A percentile compares a stretch with the other conserved stretches of the same genome.
Conservation (phyloP, 805 yeast genomes). For the Zygosaccharomyces kombuchaensis region DNA sequence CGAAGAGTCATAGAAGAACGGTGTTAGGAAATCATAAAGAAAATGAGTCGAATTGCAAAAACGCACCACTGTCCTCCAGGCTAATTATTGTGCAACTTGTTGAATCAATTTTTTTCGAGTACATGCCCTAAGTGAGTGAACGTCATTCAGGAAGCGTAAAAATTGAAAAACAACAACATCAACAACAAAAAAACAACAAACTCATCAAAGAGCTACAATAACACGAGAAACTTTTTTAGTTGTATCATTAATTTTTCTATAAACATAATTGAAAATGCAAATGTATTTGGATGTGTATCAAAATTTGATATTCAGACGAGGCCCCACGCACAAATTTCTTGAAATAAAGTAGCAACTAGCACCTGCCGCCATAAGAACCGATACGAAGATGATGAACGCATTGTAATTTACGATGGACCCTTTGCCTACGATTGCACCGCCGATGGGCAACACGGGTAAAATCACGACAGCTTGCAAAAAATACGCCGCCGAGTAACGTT, state of each 20-base stretch:
- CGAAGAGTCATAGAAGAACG: no score
- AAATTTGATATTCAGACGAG: slow-evolving; percentile 15
- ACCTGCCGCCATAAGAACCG: slow-evolving; percentile 39
- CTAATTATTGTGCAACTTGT: no score
- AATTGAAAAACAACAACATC: no score
- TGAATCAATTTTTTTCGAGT: no score
- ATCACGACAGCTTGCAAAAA: slow-evolving; percentile 51
- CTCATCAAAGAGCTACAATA: no score
- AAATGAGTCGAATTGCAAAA: no score
- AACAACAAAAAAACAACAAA: background rate
- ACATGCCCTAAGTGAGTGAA: no score
- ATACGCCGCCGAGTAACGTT: slow-evolving; percentile 54
- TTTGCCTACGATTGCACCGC: slow-evolving; percentile 44
- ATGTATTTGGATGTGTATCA: background rate
- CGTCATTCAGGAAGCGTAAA: no score
- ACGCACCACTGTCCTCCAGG: no score
- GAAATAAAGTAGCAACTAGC: slow-evolving; percentile 38
- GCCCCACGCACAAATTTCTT: slow-evolving; percentile 44
- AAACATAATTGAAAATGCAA: background rate
- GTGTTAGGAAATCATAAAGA: no score
- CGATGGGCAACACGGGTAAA: slow-evolving; percentile 46
- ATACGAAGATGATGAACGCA: slow-evolving; percentile 43
- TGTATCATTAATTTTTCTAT: no score
- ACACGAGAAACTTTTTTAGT: no score
- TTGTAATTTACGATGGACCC: slow-evolving; percentile 36